Evolutionary conservation across 306 rosid species (phyloP), one percentile per base, ranked within the genome.

Genomic region (Parietaria judaica): DNA sequence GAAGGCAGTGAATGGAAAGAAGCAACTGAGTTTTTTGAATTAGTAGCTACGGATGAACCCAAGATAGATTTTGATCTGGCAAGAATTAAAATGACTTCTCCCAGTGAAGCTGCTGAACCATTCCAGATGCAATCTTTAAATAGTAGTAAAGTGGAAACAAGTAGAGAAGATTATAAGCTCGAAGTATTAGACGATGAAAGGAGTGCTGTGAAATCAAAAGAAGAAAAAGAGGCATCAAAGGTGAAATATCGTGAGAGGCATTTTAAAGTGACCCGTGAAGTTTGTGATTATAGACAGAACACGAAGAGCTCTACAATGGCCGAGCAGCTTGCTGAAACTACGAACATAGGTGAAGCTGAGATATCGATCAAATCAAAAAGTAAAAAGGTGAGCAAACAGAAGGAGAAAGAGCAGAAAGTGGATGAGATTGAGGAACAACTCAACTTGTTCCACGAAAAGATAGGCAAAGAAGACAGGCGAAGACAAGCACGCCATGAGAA

Each of bases 21-120:
- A 74, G 99, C 70, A 72, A 74, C 84, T 12, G 85, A 81, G 13
- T 84, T 82, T 84, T 82, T 88, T 68, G 96, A 88, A 75, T 77
- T 92, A 86, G 87, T 74, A 50, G 84, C 95, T 77, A 44, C 80
- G 59, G 85, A 83, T 68, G 82, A 82, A 45, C 63, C 88, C 51
- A 77, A 55, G 39, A 75, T 68, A 70, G 76, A 64, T 72, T 58
- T 70, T 74, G 86, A 60, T 61, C 78, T 62, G 5, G 65, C 58
- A 56, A 79, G 74, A 62, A 73, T 58, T 54, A 45, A 76, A 31
- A 75, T 72, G 67, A 74, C 50, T 66, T 73, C 46, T 11, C 77
- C 72, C 43, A 56, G 51, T 50, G 68, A 51, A 39, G 64, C 55
- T 60, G 6, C 67, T 58, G 75, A 72, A 41, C 70, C 66, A 54